Conservation (phyloP, 441 rosid species). For the Populus hybrid region DNA sequence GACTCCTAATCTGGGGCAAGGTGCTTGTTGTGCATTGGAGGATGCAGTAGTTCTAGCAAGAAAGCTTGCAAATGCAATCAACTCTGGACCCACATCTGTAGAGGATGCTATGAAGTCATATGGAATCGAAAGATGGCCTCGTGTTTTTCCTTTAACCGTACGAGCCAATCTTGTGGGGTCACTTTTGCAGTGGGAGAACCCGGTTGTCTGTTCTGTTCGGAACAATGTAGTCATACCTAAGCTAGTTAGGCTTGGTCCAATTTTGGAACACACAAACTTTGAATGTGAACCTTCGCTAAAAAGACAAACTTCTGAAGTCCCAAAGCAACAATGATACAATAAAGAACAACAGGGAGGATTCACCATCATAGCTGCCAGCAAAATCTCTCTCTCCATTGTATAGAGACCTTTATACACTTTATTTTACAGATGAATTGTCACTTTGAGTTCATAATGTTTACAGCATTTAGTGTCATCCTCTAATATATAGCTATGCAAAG, state of each 20-base stretch:
- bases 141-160: slow-evolving; percentile 62
- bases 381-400: neutral
- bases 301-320: slow-evolving; percentile 19
- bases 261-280: slow-evolving; percentile 85
- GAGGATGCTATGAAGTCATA: slow-evolving; percentile 56
- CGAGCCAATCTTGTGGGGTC: slow-evolving; percentile 67
- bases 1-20: slow-evolving; percentile 89
- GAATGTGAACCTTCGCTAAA: slow-evolving; percentile 57
- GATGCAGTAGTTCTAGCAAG: slow-evolving; percentile 59
- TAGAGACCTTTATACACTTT: neutral
- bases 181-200: slow-evolving; percentile 70
- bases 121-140: slow-evolving; percentile 64
- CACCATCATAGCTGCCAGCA: neutral
- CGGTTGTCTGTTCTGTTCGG: slow-evolving; percentile 51
- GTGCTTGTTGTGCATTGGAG: slow-evolving; percentile 80
- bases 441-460: neutral
- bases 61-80: slow-evolving; percentile 52
- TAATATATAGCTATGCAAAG: neutral
- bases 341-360: slow-evolving; percentile 1
- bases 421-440: neutral
- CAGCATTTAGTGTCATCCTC: neutral
- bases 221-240: slow-evolving; percentile 66
- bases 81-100: slow-evolving; percentile 38
- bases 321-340: neutral
- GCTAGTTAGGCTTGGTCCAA: slow-evolving; percentile 60